Evolutionary conservation across 1,139 yeast genomes (phyloP).

Genomic region (Nakaseomyces sp.): DNA sequence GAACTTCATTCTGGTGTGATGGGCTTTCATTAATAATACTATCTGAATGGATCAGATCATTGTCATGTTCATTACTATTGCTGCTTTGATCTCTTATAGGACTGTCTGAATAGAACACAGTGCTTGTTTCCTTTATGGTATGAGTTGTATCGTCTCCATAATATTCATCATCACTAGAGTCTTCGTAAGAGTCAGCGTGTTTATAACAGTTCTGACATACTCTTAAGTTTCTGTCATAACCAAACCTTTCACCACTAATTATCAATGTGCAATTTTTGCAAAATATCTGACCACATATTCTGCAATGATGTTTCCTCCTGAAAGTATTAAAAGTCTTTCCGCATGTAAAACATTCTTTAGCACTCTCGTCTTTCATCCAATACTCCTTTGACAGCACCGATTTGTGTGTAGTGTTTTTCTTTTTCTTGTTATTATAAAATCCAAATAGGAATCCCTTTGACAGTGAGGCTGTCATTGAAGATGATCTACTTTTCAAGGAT

Average conservation of each 20-base stretch:
- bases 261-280: constrained; percentile 80
- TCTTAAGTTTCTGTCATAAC: constrained; percentile 60
- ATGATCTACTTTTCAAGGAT: constrained; percentile 29
- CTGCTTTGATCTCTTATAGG: neutral
- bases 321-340: constrained; percentile 66
- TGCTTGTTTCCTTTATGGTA: neutral
- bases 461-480: constrained; percentile 35
- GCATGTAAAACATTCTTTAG: constrained; percentile 72
- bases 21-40: neutral
- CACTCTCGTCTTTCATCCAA: constrained; percentile 90
- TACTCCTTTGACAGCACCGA: constrained; percentile 54
- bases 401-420: constrained; percentile 21
- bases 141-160: constrained; percentile 2
- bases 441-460: constrained; percentile 40
- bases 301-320: constrained; percentile 86
- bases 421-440: constrained; percentile 37
- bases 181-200: constrained; percentile 51
- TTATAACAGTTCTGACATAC: constrained; percentile 74
- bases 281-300: constrained; percentile 93
- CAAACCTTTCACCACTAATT: constrained; percentile 66
- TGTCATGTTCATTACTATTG: neutral
- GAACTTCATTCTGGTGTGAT: constrained; percentile 13
- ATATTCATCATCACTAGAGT: constrained; percentile 56
- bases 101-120: neutral
- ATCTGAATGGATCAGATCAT: neutral